Evolutionary conservation across 345 rosid species (phyloP).

Genomic region (Theobroma cacao): DNA sequence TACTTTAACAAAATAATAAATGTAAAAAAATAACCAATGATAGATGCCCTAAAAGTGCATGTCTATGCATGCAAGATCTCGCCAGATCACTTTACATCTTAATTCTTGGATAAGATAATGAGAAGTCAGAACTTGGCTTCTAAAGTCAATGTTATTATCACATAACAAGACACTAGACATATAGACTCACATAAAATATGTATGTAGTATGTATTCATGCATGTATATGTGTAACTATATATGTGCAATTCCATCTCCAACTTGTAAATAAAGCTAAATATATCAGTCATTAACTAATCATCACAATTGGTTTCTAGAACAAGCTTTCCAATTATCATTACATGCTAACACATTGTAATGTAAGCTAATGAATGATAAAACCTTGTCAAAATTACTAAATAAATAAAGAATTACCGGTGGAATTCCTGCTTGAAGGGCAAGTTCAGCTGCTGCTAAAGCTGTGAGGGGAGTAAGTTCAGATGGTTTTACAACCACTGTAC

Average conservation of each 20-base stretch:
- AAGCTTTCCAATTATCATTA: not conserved
- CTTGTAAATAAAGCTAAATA: not conserved
- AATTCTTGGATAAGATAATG: not conserved
- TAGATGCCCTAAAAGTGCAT: not conserved
- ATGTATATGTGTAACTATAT: not conserved
- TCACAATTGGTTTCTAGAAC: not conserved
- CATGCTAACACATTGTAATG: not conserved
- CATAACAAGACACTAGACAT: not conserved
- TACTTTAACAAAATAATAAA: not conserved
- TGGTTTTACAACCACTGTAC: slow-evolving; percentile 94
- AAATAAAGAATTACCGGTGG: slow-evolving; percentile 66
- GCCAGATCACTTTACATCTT: not conserved
- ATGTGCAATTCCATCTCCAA: not conserved
- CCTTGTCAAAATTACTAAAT: not conserved
- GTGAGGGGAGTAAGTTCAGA: slow-evolving; percentile 95
- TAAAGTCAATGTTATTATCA: not conserved
- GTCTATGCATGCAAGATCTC: not conserved
- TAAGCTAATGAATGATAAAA: not conserved
- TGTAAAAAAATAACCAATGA: not conserved
- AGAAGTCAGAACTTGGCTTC: not conserved
- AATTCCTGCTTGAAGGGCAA: slow-evolving; percentile 97
- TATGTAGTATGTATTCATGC: not conserved
- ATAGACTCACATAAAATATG: not conserved
- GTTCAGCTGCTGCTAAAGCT: slow-evolving; percentile 93
- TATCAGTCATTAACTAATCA: not conserved